Percentiles rank a stretch among this genome's conserved stretches.
phyloP scores from a whole-genome alignment of 768 basidiomycete genomes.

The Agaricus sinodeliciosus region DNA sequence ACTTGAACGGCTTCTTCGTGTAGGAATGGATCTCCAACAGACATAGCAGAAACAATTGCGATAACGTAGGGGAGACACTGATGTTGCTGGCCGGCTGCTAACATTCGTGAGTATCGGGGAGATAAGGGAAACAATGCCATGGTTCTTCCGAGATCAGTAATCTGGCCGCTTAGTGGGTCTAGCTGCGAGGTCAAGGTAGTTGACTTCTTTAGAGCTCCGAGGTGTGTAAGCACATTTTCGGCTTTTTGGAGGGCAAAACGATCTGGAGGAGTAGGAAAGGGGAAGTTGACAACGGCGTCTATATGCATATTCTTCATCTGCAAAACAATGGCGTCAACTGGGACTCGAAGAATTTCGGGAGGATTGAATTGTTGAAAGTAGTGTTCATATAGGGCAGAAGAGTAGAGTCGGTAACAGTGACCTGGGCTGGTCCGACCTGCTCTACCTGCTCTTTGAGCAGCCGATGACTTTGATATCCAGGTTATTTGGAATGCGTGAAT shows the following conservation, averaged over 20 bases:
- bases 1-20: conserved; percentile 64
- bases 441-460: conserved; percentile 89
- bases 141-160: conserved; percentile 84
- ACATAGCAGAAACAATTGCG: conserved; percentile 82
- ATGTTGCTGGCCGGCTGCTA: conserved; percentile 88
- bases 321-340: conserved; percentile 92
- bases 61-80: conserved; percentile 81
- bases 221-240: conserved; percentile 70
- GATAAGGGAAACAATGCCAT: conserved; percentile 95
- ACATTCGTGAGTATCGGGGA: conserved; percentile 93
- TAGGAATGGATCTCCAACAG: conserved; percentile 94
- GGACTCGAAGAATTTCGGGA: conserved; percentile 92
- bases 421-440: conserved; percentile 98
- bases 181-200: conserved; percentile 17
- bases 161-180: conserved; percentile 38
- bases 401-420: conserved; percentile 96
- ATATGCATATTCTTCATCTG: conserved; percentile 99
- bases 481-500: conserved; percentile 89
- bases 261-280: conserved; percentile 96
- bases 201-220: conserved; percentile 66
- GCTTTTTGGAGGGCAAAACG: conserved; percentile 67
- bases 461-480: conserved; percentile 95
- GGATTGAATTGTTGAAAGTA: conserved; percentile 82
- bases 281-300: conserved; percentile 93
- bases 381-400: conserved; percentile 90